phyloP scores from a whole-genome alignment of 2,329 filamentous ascomycete species.

The Rutstroemia sp. region DNA sequence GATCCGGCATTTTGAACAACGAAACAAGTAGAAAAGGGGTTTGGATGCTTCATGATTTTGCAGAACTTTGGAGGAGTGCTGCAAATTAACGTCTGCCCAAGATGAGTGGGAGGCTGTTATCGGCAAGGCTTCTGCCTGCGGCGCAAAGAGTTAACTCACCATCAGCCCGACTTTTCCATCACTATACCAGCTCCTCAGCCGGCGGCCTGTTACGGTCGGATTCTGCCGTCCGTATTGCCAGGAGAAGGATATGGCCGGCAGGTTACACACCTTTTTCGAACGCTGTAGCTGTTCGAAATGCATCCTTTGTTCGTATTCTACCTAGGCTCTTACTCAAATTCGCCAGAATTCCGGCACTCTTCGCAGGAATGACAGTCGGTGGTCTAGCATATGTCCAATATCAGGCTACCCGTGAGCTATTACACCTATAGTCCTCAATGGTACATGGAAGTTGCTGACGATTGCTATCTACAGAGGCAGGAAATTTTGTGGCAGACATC shows the following conservation, averaged over 20 bases:
- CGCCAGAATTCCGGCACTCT: slow-evolving; percentile 78
- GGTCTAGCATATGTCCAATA: slow-evolving; percentile 92
- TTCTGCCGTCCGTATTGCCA: slow-evolving; percentile 51
- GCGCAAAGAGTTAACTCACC: slow-evolving; percentile 52
- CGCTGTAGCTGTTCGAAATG: slow-evolving; percentile 55
- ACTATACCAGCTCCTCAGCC: slow-evolving; percentile 45
- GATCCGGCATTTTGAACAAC: slow-evolving; percentile 5
- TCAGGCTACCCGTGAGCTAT: slow-evolving; percentile 70
- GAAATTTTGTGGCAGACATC: slow-evolving; percentile 69
- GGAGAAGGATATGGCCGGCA: slow-evolving; percentile 66
- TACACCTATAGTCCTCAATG: background rate
- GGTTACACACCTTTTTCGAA: slow-evolving; percentile 79
- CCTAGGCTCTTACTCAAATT: slow-evolving; percentile 91
- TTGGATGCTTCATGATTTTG: slow-evolving; percentile 6
- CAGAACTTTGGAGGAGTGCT: slow-evolving; percentile 6
- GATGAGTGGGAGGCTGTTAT: slow-evolving; percentile 52
- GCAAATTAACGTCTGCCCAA: slow-evolving; percentile 15
- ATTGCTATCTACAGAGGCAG: slow-evolving; percentile 48
- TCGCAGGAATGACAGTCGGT: slow-evolving; percentile 81
- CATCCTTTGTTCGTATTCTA: slow-evolving; percentile 58
- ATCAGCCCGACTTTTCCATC: slow-evolving; percentile 57
- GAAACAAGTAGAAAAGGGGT: slow-evolving; percentile 1
- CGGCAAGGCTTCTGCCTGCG: slow-evolving; percentile 62
- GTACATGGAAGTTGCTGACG: background rate
- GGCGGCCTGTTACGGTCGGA: slow-evolving; percentile 64